Evolutionary conservation across 495 filamentous ascomycete species (phyloP).

Genomic region (Aspergillus haitiensis): DNA sequence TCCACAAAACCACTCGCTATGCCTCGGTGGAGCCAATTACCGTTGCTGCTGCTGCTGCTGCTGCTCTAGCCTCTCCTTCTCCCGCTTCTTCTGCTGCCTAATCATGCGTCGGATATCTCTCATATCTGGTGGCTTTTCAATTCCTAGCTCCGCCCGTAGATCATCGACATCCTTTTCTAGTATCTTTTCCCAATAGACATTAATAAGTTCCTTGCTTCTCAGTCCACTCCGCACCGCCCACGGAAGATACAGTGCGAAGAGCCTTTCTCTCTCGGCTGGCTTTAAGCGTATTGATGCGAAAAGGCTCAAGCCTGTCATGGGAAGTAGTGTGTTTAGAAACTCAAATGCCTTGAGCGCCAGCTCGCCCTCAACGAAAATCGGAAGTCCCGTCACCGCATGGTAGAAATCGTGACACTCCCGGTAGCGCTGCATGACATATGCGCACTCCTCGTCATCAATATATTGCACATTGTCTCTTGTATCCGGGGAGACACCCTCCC

Average conservation of each 20-base stretch:
- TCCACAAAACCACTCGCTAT: too few species aligned
- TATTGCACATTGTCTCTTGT: conserved; percentile 79
- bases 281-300: conserved; percentile 72
- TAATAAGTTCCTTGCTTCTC: conserved; percentile 77
- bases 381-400: conserved; percentile 90
- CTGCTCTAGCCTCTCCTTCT: conserved; percentile 53
- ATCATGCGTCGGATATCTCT: conserved; percentile 72
- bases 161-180: conserved; percentile 80
- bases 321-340: conserved; percentile 88
- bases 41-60: conserved; percentile 10
- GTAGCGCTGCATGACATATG: conserved; percentile 98
- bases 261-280: conserved; percentile 68
- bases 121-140: conserved; percentile 89
- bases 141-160: conserved; percentile 68
- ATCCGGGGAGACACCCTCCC: conserved; percentile 89
- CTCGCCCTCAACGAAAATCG: conserved; percentile 90
- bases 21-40: too few species aligned
- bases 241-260: conserved; percentile 74
- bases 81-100: conserved; percentile 64
- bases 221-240: conserved; percentile 89
- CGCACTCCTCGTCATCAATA: conserved; percentile 91
- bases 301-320: conserved; percentile 89
- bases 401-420: conserved; percentile 98
- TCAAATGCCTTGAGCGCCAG: conserved; percentile 94
- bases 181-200: conserved; percentile 98